Evolutionary conservation across 2,329 filamentous ascomycete genomes (phyloP), one percentile per base, ranked within the genome.

Genomic region (Paracoccidioides lutzii): DNA sequence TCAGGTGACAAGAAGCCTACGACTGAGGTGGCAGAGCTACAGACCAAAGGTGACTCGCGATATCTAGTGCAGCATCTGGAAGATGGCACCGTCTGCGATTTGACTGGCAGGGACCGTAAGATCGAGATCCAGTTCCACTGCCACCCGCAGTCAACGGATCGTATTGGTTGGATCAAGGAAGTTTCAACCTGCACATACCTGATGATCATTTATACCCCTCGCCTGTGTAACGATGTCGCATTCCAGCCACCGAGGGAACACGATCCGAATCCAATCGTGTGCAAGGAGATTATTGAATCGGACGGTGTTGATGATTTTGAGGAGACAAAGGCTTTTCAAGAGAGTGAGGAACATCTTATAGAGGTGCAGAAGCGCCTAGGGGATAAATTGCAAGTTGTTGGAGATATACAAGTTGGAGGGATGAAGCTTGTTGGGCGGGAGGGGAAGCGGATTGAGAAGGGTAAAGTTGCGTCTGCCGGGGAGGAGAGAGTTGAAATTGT

Each of bases 91-190:
- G 74, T 84, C 30, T 96, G 90, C 70, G 90, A 96, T 69, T 72
- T 95, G 62, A 96, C 90, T 0, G 85, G 86, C 37, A 82, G 84
- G 57, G 81, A 87, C 59, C 82, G 90, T 52, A 89, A 84, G 62
- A 85, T 95, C 61, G 90, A 96, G 69, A 82, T 96, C 8, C 69
- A 85, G 70, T 85, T 83, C 61, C 83, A 85, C 64, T 95, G 90
- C 73, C 85, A 88, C 63, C 88, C 88, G 0, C 84, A 87, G 51
- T 77, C 83, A 37, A 81, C 81, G 2, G 77, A 95, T 67, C 82
- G 85, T 50, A 95, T 96, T 63, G 85, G 85, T 45, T 90, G 88
- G 82, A 94, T 96, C 71, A 95, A 95, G 70, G 90, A 96, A 69
- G 82, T 91, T 1, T 87, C 85, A 2, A 95, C 89, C 9, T 96